Evolutionary conservation across 768 basidiomycete species (phyloP).

Genomic region (Strobilomyces echinocephalus): DNA sequence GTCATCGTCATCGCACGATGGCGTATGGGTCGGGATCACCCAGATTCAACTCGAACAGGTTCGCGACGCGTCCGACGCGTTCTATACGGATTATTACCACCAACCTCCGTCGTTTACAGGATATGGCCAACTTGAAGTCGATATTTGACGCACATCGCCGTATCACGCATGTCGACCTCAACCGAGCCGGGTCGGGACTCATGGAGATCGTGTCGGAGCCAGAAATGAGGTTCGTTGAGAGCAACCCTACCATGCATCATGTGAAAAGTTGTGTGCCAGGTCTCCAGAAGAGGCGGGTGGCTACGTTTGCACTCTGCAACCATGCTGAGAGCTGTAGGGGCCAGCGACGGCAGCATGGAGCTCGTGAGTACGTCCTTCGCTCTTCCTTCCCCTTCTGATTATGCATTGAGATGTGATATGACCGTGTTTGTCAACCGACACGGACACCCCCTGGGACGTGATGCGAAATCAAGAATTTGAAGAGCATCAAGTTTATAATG

Average conservation of each 20-base stretch:
- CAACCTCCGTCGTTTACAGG: conserved; percentile 49
- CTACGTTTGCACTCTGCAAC: conserved; percentile 82
- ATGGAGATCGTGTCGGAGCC: conserved; percentile 97
- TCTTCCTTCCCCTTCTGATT: too few species aligned
- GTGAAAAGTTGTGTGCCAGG: conserved; percentile 20
- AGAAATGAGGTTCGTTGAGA: conserved; percentile 32
- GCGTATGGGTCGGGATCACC: too few species aligned
- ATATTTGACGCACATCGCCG: conserved; percentile 49
- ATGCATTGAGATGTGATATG: too few species aligned
- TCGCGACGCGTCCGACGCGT: not conserved
- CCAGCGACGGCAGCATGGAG: conserved; percentile 97
- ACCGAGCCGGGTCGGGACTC: conserved; percentile 82
- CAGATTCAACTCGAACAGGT: too few species aligned
- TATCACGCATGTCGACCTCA: conserved; percentile 73
- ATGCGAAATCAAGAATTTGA: too few species aligned
- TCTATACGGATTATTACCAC: not conserved
- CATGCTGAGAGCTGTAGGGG: conserved; percentile 74
- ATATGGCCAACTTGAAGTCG: conserved; percentile 92
- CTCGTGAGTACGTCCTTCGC: conserved; percentile 45
- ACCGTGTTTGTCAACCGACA: conserved; percentile 48
- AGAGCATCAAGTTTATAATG: too few species aligned
- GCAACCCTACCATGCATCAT: too few species aligned
- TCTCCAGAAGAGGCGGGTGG: conserved; percentile 87
- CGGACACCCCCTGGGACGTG: too few species aligned
- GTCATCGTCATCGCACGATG: too few species aligned